Evolutionary conservation across 768 basidiomycete genomes (phyloP), one percentile per base, ranked within the genome.

Genomic region (Lanmaoa pseudosensibilis): DNA sequence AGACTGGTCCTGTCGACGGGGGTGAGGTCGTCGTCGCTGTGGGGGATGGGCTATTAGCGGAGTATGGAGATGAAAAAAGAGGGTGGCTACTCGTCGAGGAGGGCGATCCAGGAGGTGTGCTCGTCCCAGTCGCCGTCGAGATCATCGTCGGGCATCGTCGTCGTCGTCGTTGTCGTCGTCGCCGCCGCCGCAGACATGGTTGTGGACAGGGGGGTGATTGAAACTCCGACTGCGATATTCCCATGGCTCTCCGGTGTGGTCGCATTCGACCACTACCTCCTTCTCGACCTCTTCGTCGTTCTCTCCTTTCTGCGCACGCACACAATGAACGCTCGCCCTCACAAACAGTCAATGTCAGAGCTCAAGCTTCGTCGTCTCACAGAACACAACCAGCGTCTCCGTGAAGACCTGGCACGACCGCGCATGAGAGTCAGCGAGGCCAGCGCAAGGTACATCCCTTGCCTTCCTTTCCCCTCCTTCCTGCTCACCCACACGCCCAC

Each of bases 271-370:
- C 50, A 56, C 62, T 54, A 59, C 46, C 54, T 18, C 46, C 16
- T 47, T 49, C 8, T 27, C 32, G 36, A 40, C 40, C n/a, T 50
- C 32, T 11, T 54, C 25, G 50, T 56, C 45, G 43, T 54, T 19
- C 23, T 34, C 50, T 46, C 39, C 13, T 49, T 55, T 21, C 27
- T 63, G 43, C 53, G 56, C 57, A 37, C 41, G 9, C 39, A 46
- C 65, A 66, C 62, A 37, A 90, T 90, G 88, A 88, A 85, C 72
- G 77, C 83, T 54, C 84, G 88, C 65, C 86, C 87, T 25, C 88
- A 88, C 72, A 90, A 90, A 82, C 94, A 94, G 82, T 92, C 92
- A 66, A 96, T 98, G 93, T 92, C 91, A 48, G 95, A 97, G 82
- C 89, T 97, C 70, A 97, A 96, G 83, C 86, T 97, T 60, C 85